These are phyloP conservation scores for Thelonectria discophora DNA, from an alignment of 2,329 filamentous ascomycete genomes.

Conservation along the genomic window DNA sequence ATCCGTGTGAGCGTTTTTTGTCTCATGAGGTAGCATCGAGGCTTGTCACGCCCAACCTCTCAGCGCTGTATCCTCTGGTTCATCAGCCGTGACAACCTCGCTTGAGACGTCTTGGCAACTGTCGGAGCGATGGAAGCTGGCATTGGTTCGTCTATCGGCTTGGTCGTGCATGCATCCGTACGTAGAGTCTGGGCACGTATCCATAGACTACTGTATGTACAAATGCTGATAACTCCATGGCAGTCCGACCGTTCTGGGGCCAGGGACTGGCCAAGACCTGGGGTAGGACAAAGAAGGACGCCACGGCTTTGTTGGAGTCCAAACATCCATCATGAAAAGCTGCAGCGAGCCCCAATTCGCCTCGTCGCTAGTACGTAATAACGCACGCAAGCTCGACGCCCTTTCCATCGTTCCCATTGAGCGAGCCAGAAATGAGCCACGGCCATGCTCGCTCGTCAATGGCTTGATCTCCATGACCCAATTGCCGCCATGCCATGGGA, in stretches of 20 bases:
- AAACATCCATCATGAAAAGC: background rate
- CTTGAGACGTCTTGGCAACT: slow-evolving; percentile 35
- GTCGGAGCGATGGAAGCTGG: slow-evolving; percentile 32
- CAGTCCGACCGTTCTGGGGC: background rate
- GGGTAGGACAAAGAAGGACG: slow-evolving; percentile 30
- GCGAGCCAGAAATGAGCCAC: slow-evolving; percentile 3
- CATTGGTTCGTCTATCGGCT: slow-evolving; percentile 16
- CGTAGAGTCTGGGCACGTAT: background rate
- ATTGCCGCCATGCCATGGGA: too few species aligned
- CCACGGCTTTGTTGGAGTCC: background rate
- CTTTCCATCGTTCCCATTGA: background rate
- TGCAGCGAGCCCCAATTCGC: slow-evolving; percentile 7
- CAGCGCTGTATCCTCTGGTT: too few species aligned
- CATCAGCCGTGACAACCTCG: slow-evolving; percentile 17
- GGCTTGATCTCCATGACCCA: slow-evolving; percentile 10
- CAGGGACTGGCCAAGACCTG: slow-evolving; percentile 33
- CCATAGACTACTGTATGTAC: background rate
- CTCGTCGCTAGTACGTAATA: slow-evolving; percentile 9
- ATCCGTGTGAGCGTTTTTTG: slow-evolving; percentile 25
- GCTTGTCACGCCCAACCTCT: too few species aligned
- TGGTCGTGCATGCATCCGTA: background rate
- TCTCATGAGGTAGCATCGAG: background rate
- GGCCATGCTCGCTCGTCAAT: slow-evolving; percentile 2
- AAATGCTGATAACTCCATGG: too few species aligned
- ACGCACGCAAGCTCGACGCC: background rate